phyloP scores from a whole-genome alignment of 495 filamentous ascomycete species.

The Penicillium argentinense region DNA sequence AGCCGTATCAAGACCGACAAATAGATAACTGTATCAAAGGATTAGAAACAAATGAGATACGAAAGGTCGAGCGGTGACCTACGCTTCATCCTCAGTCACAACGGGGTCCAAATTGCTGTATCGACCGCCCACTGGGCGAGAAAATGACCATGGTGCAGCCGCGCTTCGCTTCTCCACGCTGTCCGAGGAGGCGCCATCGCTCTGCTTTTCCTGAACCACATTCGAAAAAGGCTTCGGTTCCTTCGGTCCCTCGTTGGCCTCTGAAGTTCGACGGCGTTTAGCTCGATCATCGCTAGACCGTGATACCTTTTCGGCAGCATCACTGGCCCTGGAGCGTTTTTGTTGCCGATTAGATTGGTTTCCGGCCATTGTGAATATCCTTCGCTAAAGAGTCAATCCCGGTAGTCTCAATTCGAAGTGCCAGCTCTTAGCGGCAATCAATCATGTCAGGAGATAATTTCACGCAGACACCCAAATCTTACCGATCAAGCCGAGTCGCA shows the following conservation, averaged over 20 bases:
- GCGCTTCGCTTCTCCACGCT: conserved; percentile 10
- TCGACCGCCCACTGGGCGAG: conserved; percentile 31
- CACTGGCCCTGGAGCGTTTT: conserved; percentile 39
- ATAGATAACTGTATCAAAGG: conserved; percentile 55
- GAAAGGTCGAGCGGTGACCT: conserved; percentile 34
- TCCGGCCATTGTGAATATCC: conserved; percentile 15
- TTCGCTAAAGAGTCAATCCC: neutral
- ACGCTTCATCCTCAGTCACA: conserved; percentile 81
- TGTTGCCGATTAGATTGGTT: conserved; percentile 24
- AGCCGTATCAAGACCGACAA: conserved; percentile 61
- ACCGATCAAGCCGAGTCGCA: no score
- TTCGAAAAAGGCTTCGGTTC: neutral
- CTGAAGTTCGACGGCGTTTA: conserved; percentile 39
- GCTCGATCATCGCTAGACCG: conserved; percentile 23
- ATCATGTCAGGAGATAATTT: no score
- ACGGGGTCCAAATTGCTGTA: conserved; percentile 67
- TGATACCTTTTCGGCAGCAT: conserved; percentile 28
- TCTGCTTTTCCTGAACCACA: neutral
- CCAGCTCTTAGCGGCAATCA: no score
- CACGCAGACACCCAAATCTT: no score
- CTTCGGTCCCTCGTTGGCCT: conserved; percentile 6
- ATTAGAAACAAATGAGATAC: conserved; percentile 20
- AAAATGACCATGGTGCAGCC: conserved; percentile 33
- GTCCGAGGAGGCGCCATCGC: conserved; percentile 2
- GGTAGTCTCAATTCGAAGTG: no score